Percentiles rank a stretch among this genome's conserved stretches.
Evolutionary conservation across 305 asterid species (phyloP).

Genomic region (Striga hermonthica): DNA sequence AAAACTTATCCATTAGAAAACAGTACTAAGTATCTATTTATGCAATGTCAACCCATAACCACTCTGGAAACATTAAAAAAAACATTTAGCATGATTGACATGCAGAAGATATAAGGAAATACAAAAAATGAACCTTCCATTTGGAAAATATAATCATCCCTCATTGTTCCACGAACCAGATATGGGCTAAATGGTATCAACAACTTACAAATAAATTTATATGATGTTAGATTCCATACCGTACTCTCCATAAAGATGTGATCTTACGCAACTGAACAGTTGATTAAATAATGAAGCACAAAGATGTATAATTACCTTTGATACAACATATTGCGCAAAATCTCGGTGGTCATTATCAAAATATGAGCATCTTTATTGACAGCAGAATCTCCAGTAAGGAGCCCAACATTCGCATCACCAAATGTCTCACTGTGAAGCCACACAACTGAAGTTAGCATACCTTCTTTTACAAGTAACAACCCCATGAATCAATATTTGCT

Average conservation of each 20-base stretch:
- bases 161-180: conserved; percentile 19
- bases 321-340: conserved; percentile 94
- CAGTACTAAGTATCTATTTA: conserved; percentile 18
- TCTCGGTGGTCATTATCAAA: conserved; percentile 96
- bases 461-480: conserved; percentile 24
- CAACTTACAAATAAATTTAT: conserved; percentile 19
- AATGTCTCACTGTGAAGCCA: conserved; percentile 70
- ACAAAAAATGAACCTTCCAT: neutral
- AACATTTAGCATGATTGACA: conserved; percentile 20
- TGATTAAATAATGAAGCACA: conserved; percentile 29
- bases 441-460: conserved; percentile 21
- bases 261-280: conserved; percentile 8
- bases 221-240: conserved; percentile 19
- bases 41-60: conserved; percentile 6
- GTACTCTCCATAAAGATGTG: conserved; percentile 19
- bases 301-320: conserved; percentile 58
- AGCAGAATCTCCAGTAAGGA: conserved; percentile 96
- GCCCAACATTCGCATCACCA: conserved; percentile 93
- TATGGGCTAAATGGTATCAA: conserved; percentile 17
- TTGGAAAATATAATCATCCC: conserved; percentile 3
- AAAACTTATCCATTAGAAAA: conserved; percentile 31
- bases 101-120: conserved; percentile 23
- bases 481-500: conserved; percentile 24
- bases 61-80: conserved; percentile 7
- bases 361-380: conserved; percentile 94